Evolutionary conservation across 257 asterid species (phyloP), one percentile per base, ranked within the genome.

Genomic region (Rauvolfia tetraphylla): DNA sequence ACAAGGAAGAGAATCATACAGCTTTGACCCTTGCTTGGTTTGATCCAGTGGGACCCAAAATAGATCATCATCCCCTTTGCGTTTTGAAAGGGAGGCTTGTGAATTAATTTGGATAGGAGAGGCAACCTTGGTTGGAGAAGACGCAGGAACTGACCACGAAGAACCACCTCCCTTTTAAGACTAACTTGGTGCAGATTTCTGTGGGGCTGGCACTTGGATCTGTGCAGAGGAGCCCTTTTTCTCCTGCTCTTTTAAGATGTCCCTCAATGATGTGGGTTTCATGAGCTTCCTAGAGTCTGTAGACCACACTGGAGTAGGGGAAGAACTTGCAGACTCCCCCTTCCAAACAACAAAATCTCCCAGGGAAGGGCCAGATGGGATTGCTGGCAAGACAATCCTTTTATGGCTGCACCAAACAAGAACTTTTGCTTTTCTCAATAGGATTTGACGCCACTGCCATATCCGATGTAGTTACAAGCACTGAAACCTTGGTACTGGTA

Each of bases 341-440:
- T 91, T 93, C 97, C 97, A 91, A 38, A 85, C 62, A 79, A 95
- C 97, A 89, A 86, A 95, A 89, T 95, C 99, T 51, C 98, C 98
- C 29, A 95, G 83, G 33, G 98, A 95, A 72, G 97, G 97, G 46
- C 98, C 99, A 41, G 97, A 82, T 4, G 99, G 99, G 54, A 87
- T 84, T 65, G 93, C 83, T 51, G 89, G 90, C 63, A 89, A 80
- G 49, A 86, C 84, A 69, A n/a, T 95, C 99, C 84, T 93, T 88
- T 71, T 88, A 90, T 85, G 78, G 93, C 79, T 82, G 98, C 73
- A 88, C 77, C 73, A 85, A 89, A 20, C 90, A 93, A 34, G 82
- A 72, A 79, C 23, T 80, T 80, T 89, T 90, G 78, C 80, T 89
- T 85, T 93, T 93, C 51, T 89, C 96, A 75, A 36, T 75, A 61